Evolutionary conservation across 2,329 filamentous ascomycete species (phyloP), one percentile per base, ranked within the genome.

Genomic region (Hypoxylon sp.): DNA sequence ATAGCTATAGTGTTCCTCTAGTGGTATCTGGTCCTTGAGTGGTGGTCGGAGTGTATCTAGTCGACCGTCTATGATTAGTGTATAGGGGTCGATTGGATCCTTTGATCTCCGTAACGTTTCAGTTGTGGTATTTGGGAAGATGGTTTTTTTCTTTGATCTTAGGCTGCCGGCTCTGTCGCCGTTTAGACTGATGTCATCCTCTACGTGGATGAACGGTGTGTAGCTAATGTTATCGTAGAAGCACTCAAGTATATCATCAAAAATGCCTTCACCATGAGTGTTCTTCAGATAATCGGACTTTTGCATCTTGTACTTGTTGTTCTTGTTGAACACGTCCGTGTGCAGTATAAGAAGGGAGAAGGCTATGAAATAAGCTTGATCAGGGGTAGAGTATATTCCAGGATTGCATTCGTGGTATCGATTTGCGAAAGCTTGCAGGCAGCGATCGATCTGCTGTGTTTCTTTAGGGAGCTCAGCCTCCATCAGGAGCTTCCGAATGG

Each of bases 241-340:
- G 78, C 95, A 98, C 76, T 94, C 94, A 13, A 98, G 84, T 46
- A 98, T 92, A 72, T 98, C 95, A 72, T 97, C 93, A 58, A 92
- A 93, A n/a, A 98, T 92, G 13, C 94, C 94, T 78, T 98, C 94
- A 2, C 93, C 94, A 22, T 90, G 90, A 0, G 94, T 97, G 78
- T 98, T 98, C 80, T 97, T 98, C 74, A 98, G 86, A 80, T 99
- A 99, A 76, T 98, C 96, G 0, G 87, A 83, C 78, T 97, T 97
- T 77, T 97, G 94, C 96, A 99, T 99, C 81, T 99, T 99, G 80
- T 96, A 89, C 82, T 98, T 98, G 83, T 98, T 98, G 84, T 98
- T 99, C 81, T 97, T 97, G 85, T 99, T 99, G 88, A 98, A 98
- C n/a, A 97, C 93, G 78, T 99, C 96, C 0, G 96, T 98, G 75